These are phyloP conservation scores for Pseudozyma tsukubaensis DNA, from an alignment of 1,284 basidiomycete species.

Conservation along the genomic window DNA sequence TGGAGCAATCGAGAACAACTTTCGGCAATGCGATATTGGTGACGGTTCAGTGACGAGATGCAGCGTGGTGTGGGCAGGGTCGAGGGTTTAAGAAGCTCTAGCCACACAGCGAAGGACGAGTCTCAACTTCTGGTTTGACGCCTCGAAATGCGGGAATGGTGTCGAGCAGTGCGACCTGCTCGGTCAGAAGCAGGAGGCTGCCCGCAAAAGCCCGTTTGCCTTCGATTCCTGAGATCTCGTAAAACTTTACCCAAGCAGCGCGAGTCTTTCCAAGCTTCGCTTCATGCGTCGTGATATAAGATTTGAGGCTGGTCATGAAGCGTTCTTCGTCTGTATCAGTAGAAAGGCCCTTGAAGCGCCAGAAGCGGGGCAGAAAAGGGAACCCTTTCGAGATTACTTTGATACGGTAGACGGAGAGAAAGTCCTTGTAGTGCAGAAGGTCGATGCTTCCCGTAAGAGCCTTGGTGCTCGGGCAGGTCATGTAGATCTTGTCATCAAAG, in stretches of 20 bases:
- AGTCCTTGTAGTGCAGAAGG: background rate
- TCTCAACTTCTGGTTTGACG: background rate
- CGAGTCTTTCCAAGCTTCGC: background rate
- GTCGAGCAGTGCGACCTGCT: background rate
- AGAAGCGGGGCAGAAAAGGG: background rate
- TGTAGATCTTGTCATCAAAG: background rate
- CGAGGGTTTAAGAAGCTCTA: too few species aligned
- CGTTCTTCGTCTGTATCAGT: background rate
- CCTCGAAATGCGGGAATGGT: background rate
- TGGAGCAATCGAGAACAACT: too few species aligned
- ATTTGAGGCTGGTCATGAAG: background rate
- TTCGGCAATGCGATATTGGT: too few species aligned
- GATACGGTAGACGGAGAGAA: background rate
- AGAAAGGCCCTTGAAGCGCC: background rate
- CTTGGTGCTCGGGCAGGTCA: background rate
- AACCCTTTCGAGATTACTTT: background rate
- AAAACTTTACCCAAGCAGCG: background rate
- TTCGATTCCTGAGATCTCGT: background rate
- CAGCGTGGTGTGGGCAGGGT: too few species aligned
- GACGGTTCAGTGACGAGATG: too few species aligned
- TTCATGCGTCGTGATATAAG: background rate
- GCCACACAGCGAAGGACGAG: background rate
- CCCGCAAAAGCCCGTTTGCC: background rate
- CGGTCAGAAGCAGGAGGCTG: background rate
- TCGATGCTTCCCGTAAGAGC: background rate